These are phyloP conservation scores for Vanrija sp. DNA, from an alignment of 1,284 basidiomycete genomes.

Conservation along the genomic window DNA sequence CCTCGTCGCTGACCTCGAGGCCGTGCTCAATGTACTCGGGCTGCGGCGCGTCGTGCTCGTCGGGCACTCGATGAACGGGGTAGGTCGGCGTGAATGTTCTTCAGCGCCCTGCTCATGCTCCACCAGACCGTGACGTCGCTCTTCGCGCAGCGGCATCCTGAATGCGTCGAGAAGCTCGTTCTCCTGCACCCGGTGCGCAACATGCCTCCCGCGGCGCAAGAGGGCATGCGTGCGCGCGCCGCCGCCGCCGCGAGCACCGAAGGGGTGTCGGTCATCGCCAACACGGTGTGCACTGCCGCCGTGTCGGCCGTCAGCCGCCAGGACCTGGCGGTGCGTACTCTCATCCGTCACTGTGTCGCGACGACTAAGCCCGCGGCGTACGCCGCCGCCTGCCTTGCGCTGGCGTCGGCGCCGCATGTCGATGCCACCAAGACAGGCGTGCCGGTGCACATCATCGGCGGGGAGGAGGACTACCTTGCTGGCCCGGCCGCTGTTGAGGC, in stretches of 20 bases:
- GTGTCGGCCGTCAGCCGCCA: slow-evolving; percentile 16
- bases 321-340: slow-evolving; percentile 17
- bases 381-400: slow-evolving; percentile 26
- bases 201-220: slow-evolving; percentile 17
- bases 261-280: slow-evolving; percentile 23
- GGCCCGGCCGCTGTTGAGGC: slow-evolving; percentile 15
- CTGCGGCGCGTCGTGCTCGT: slow-evolving; percentile 23
- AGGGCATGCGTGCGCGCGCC: slow-evolving; percentile 25
- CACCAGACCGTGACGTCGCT: slow-evolving; percentile 24
- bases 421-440: slow-evolving; percentile 14
- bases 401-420: slow-evolving; percentile 16
- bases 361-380: slow-evolving; percentile 25
- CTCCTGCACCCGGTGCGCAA: slow-evolving; percentile 30
- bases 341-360: slow-evolving; percentile 30
- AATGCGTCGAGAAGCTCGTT: slow-evolving; percentile 25
- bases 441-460: slow-evolving; percentile 24
- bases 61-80: slow-evolving; percentile 35
- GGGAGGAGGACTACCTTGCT: slow-evolving; percentile 32
- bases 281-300: slow-evolving; percentile 20
- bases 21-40: slow-evolving; percentile 15
- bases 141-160: slow-evolving; percentile 21
- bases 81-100: slow-evolving; percentile 7
- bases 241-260: slow-evolving; percentile 13
- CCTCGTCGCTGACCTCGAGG: slow-evolving; percentile 22
- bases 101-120: too few species aligned